Evolutionary conservation across 108 stramenopile genomes (phyloP), one percentile per base, ranked within the genome.

Genomic region (Cyclotella kingstonii): DNA sequence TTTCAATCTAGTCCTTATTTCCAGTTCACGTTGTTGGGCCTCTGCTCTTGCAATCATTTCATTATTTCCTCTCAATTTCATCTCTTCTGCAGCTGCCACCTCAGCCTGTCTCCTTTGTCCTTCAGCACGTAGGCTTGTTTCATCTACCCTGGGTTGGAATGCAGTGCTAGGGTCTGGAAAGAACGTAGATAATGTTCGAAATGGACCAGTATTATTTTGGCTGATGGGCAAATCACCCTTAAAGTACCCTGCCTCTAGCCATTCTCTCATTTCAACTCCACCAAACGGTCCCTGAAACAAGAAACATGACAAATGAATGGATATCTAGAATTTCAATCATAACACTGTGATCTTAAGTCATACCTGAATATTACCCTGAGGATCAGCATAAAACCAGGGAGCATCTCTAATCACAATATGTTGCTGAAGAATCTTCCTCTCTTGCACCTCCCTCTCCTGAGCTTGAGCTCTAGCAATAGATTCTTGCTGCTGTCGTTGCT

Each of bases 171-270:
- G 67, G 72, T 95, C 88, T 5, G 90, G 84, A 59, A 91, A 95
- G 44, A 78, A 73, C 21, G 63, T 60, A 8, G 76, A 71, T 23
- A 96, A 61, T 8, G 84, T 70, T 40, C 54, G 59, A 65, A 96
- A 96, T 17, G 87, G 86, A 35, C 91, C 95, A 54, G 41, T 63
- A 9, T 71, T 62, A 35, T 81, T 68, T 52, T 89, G 88, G 28
- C 91, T 89, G 33, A 96, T 90, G 9, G 91, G 92, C 30, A 95
- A 70, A 45, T 95, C 90, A 6, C 90, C 91, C 73, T 97, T 91
- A 66, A 98, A 98, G 76, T 98, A 98, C 7, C 97, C 97, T 40
- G 93, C 93, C 63, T 96, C 94, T 38, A 96, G 78, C 97, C 97
- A 98, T 79, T 97, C 94, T 39, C 94, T 78, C 97, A 98, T 98